Evolutionary conservation across 768 basidiomycete genomes (phyloP).

Genomic region (Boletus sp.): DNA sequence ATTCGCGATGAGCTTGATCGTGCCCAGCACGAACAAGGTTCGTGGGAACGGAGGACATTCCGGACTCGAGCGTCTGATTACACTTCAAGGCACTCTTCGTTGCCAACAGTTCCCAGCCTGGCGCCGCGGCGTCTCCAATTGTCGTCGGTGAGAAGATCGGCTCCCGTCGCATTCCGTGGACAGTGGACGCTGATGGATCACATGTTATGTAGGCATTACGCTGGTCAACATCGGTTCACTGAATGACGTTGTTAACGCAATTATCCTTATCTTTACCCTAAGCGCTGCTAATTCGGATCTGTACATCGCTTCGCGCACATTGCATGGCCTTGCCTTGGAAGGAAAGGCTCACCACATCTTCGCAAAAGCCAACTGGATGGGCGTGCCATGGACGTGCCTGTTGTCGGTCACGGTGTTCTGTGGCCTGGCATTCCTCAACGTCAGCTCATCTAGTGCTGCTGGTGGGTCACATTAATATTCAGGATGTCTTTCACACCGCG

Average conservation of each 20-base stretch:
- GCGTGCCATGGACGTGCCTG: conserved; percentile 38
- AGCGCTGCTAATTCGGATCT: conserved; percentile 62
- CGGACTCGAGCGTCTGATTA: not conserved
- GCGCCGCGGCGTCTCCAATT: conserved; percentile 65
- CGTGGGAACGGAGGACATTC: conserved; percentile 33
- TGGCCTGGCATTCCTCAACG: conserved; percentile 59
- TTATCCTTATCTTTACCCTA: conserved; percentile 65
- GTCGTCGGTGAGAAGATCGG: conserved; percentile 49
- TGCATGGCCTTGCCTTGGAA: conserved; percentile 52
- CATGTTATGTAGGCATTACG: not conserved
- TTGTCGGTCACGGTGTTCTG: conserved; percentile 53
- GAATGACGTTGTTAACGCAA: conserved; percentile 52
- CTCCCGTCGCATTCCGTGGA: conserved; percentile 5
- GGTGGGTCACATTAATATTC: conserved; percentile 42
- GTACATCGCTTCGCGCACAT: conserved; percentile 52
- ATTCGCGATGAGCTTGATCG: conserved; percentile 69
- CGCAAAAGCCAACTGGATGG: conserved; percentile 45
- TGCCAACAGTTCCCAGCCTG: conserved; percentile 38
- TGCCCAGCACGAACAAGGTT: conserved; percentile 56
- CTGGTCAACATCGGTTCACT: conserved; percentile 57
- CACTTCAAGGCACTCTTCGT: conserved; percentile 30
- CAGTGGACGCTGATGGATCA: not conserved
- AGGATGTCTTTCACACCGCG: too few species aligned
- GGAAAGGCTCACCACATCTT: conserved; percentile 49
- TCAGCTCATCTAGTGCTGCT: conserved; percentile 49